Evolutionary conservation across 208 protist genomes (phyloP), one percentile per base, ranked within the genome.

Genomic region (Trypanosoma rangeli): DNA sequence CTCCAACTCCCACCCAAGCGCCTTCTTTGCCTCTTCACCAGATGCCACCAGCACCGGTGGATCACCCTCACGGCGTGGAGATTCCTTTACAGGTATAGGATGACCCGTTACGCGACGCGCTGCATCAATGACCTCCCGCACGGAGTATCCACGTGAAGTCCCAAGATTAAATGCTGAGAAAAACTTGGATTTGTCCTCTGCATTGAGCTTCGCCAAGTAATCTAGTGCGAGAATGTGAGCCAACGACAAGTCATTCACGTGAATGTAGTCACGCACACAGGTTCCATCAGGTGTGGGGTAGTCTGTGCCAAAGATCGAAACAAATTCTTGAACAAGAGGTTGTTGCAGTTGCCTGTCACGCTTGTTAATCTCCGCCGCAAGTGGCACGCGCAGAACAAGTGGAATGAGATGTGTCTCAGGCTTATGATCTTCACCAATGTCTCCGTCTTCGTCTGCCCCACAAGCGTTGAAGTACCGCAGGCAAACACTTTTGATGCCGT

Each of bases 391-490:
- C 9, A 97, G 78, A 37, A 99, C 81, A 64, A 94, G 97, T 4
- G 99, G 98, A 74, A 99, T 98, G 1, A 99, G 87, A 70, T 99
- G 99, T 75, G 98, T 98, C 65, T 98, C 97, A 35, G 97, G 90
- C 61, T 97, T 74, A 54, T 98, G 97, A 57, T 96, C 89, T 78
- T 99, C 97, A 26, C 98, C 98, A 70, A 99, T 99, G 28, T 86
- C 84, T 26, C 98, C 98, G 49, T 90, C 89, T 49, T 70, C 69
- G 78, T 99, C 94, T 0, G 97, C 97, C 26, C 98, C 98, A 48
- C 95, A 90, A 18, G 98, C 98, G 84, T 99, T 99, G 86, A 99
- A 99, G 84, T 99, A 99, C 39, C 98, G 92, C 42, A 99, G 86
- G 54, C 97, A 80, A 33, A 98, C 79, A 57, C 91, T 87, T 60